These are phyloP conservation scores for Heliocybe sulcata DNA, from an alignment of 1,284 basidiomycete genomes.

Conservation along the genomic window DNA sequence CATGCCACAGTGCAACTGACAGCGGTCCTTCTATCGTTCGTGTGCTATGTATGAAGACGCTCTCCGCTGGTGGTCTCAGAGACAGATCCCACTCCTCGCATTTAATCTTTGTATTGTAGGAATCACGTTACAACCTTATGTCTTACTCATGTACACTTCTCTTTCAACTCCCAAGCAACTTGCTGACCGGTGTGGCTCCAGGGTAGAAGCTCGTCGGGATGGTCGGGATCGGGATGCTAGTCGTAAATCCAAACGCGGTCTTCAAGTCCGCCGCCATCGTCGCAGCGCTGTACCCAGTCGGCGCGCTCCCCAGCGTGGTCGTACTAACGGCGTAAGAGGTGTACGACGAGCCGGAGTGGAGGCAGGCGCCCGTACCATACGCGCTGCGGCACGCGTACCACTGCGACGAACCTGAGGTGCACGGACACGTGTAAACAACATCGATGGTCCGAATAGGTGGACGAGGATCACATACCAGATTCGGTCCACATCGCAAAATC, in stretches of 20 bases:
- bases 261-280: background rate
- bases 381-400: background rate
- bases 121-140: too few species aligned
- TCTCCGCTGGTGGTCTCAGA: too few species aligned
- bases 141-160: too few species aligned
- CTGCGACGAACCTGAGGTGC: background rate
- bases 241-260: background rate
- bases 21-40: too few species aligned
- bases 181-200: background rate
- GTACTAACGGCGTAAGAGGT: background rate
- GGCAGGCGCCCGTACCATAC: background rate
- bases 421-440: background rate
- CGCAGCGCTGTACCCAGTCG: background rate
- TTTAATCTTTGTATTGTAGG: too few species aligned
- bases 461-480: background rate
- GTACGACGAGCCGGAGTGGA: background rate
- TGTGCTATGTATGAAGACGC: too few species aligned
- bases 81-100: too few species aligned
- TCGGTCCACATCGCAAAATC: slow-evolving; percentile 26
- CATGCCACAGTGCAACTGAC: too few species aligned
- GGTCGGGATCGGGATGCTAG: background rate
- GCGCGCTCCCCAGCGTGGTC: background rate
- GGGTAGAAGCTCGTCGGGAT: background rate
- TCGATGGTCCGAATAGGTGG: background rate
- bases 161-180: background rate